These are phyloP conservation scores for Solanum rostratum DNA, from an alignment of 257 asterid species.

Conservation along the genomic window DNA sequence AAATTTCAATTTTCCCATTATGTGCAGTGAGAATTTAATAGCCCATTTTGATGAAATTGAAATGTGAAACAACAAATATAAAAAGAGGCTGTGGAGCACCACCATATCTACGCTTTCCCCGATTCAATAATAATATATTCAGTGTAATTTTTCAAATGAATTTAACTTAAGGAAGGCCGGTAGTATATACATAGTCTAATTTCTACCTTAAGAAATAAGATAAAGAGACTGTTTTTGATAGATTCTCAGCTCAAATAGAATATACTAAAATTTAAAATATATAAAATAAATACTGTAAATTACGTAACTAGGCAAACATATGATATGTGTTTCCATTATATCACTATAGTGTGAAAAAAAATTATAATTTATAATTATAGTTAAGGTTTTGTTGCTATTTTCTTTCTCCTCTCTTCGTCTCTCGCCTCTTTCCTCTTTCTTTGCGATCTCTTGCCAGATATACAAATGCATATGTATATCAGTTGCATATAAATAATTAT, in stretches of 20 bases:
- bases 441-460: no score
- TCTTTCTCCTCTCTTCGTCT: no score
- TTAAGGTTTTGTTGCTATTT: no score
- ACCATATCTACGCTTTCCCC: not conserved
- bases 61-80: not conserved
- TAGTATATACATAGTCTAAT: accelerated
- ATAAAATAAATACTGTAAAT: not conserved
- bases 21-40: not conserved
- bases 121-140: not conserved
- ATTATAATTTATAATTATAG: no score
- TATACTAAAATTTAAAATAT: not conserved
- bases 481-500: no score
- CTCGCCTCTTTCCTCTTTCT: no score
- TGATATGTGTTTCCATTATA: no score
- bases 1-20: not conserved
- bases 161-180: accelerated
- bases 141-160: not conserved
- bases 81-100: not conserved
- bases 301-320: no score
- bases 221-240: not conserved
- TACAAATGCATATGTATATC: no score
- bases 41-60: not conserved
- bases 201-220: not conserved
- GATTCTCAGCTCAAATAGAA: accelerated
- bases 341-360: no score